phyloP scores from a whole-genome alignment of 2,329 filamentous ascomycete genomes.

The Cytospora leucostoma region DNA sequence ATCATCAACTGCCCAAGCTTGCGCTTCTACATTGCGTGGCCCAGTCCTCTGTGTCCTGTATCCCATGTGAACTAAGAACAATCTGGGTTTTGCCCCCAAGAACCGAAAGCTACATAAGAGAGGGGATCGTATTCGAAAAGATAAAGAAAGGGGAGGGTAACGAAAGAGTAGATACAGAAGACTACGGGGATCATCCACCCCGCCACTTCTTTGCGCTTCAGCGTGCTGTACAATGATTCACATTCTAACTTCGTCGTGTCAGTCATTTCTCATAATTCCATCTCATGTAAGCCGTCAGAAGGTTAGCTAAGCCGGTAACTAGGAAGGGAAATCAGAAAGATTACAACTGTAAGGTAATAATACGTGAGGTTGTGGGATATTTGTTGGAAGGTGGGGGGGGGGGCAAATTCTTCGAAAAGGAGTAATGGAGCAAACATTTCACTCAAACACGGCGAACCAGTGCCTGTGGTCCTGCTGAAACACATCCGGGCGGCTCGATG shows the following conservation, averaged over 20 bases:
- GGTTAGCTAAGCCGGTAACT: not conserved
- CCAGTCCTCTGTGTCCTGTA: not conserved
- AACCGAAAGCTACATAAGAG: not conserved
- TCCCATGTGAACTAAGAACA: not conserved
- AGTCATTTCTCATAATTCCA: not conserved
- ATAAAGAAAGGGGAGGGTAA: not conserved
- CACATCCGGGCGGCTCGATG: not conserved
- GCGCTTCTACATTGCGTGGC: not conserved
- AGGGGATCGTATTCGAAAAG: not conserved
- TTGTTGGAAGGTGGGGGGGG: not conserved
- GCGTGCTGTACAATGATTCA: not conserved
- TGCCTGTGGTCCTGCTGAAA: not conserved
- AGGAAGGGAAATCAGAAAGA: not conserved
- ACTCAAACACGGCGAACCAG: not conserved
- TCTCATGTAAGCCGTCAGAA: not conserved
- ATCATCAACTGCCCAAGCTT: not conserved
- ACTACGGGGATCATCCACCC: conserved; percentile 18
- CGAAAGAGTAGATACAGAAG: not conserved
- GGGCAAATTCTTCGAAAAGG: not conserved
- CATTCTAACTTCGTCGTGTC: not conserved
- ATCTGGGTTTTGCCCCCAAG: not conserved
- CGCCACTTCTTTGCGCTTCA: not conserved
- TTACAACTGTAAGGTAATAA: not conserved
- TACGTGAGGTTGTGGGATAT: not conserved
- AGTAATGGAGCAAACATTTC: not conserved